phyloP scores from a whole-genome alignment of 345 rosid genomes.

The Mangifera indica region DNA sequence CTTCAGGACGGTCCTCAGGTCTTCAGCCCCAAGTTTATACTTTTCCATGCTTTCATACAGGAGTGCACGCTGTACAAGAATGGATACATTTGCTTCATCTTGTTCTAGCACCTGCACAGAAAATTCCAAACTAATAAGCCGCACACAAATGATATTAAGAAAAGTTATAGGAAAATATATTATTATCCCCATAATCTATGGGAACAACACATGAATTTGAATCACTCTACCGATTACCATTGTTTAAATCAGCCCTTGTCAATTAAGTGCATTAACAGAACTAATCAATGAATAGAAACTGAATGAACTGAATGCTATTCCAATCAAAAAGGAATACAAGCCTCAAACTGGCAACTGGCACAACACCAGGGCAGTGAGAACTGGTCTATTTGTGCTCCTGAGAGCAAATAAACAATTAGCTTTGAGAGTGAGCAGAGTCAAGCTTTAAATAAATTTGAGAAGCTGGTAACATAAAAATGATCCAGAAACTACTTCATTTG shows the following conservation, averaged over 20 bases:
- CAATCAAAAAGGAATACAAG: too few species aligned
- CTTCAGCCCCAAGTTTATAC: constrained; percentile 95
- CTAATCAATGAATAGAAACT: background rate
- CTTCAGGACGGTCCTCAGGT: constrained; percentile 86
- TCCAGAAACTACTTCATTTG: background rate
- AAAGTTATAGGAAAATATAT: background rate
- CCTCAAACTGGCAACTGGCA: background rate
- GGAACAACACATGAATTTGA: background rate
- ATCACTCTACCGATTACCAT: background rate
- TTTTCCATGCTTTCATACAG: constrained; percentile 98
- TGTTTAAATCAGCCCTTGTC: background rate
- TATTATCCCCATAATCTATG: background rate
- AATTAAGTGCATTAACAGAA: background rate
- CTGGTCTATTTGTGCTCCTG: background rate
- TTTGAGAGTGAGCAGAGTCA: background rate
- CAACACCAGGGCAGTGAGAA: background rate
- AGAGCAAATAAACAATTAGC: background rate
- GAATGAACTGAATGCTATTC: background rate
- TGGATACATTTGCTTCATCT: constrained; percentile 64
- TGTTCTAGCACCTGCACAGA: constrained; percentile 68
- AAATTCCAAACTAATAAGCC: constrained; percentile 1
- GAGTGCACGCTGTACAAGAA: constrained; percentile 86
- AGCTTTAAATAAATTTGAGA: background rate
- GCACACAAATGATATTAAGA: background rate
- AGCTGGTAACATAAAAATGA: background rate